Conservation (phyloP, 192 early-diverging fungal genomes). For the Mycoemilia scoparia region DNA sequence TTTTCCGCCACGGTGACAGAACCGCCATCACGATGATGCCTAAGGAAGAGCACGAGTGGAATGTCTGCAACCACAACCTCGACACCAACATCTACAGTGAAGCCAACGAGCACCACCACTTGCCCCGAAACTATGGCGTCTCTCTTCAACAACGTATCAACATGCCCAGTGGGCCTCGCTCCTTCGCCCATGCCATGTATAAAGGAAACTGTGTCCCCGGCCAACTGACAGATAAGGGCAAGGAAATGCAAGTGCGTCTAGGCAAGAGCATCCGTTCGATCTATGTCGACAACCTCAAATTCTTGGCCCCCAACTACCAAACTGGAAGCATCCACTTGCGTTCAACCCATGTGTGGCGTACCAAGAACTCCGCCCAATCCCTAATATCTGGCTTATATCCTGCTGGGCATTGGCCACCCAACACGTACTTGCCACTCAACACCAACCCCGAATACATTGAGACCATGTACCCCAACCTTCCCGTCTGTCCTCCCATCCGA, state of each 20-base stretch:
- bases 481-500: slow-evolving; percentile 28
- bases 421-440: slow-evolving; percentile 16
- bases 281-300: slow-evolving; percentile 30
- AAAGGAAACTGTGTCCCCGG: slow-evolving; percentile 31
- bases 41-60: slow-evolving; percentile 18
- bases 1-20: slow-evolving; percentile 40
- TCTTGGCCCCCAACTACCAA: slow-evolving; percentile 14
- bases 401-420: slow-evolving; percentile 4
- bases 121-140: no score
- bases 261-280: slow-evolving; percentile 29
- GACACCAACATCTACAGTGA: no score
- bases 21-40: slow-evolving; percentile 17
- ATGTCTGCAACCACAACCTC: no score
- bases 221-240: slow-evolving; percentile 41
- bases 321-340: slow-evolving; percentile 44
- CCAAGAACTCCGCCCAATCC: slow-evolving; percentile 32
- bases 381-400: slow-evolving; percentile 30
- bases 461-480: slow-evolving; percentile 25
- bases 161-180: no score
- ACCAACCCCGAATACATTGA: slow-evolving; percentile 30
- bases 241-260: slow-evolving; percentile 22
- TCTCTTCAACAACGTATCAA: no score
- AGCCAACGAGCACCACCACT: no score
- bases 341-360: slow-evolving; percentile 40
- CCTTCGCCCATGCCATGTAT: no score